Evolutionary conservation across 805 yeast species (phyloP), one percentile per base, ranked within the genome.

Genomic region (Saturnispora hagleri): DNA sequence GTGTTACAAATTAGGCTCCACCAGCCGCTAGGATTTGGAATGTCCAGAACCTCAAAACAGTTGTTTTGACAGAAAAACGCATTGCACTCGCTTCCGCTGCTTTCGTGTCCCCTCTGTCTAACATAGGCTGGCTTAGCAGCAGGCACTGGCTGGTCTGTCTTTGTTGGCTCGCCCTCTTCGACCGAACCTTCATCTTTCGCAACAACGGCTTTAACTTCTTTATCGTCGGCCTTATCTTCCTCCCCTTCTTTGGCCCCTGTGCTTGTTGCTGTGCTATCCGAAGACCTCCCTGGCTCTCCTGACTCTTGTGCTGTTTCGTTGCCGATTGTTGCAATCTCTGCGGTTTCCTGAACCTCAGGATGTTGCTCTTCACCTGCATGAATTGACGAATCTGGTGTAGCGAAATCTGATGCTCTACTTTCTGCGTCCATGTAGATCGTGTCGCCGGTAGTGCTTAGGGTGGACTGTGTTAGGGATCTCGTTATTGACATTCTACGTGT

Each of bases 1-100:
- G 38, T 10, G 0, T 17, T 33, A 22, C 50, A 48, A 2, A 46
- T 8, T 20, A 51, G 18, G 22, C 51, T 35, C 4, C 46, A 22
- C 31, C 41, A 13, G 13, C 18, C n/a, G 15, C 15, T 34, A 41
- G 28, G 36, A 35, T 18, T 31, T 17, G 58, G 55, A 5, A 56
- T 12, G 50, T 54, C 57, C 22, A 56, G 20, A 10, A 53, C 50
- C 2, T 55, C 58, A 27, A 54, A 51, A 28, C 51, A 48, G 26
- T 54, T 58, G 41, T 46, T 53, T 8, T 58, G 50, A 42, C 60
- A 62, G 13, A 54, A 55, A 46, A 64, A 66, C 40, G 62, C 65
- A 49, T 63, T 63, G 40, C 69, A 64, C 42, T 64, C 59, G 42
- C 62, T 56, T 48, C 64, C 59, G 18, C 63, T 62, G 50, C 62